Conservation (phyloP, 139 green algal genomes). For the Chlamydomonas applanata region DNA sequence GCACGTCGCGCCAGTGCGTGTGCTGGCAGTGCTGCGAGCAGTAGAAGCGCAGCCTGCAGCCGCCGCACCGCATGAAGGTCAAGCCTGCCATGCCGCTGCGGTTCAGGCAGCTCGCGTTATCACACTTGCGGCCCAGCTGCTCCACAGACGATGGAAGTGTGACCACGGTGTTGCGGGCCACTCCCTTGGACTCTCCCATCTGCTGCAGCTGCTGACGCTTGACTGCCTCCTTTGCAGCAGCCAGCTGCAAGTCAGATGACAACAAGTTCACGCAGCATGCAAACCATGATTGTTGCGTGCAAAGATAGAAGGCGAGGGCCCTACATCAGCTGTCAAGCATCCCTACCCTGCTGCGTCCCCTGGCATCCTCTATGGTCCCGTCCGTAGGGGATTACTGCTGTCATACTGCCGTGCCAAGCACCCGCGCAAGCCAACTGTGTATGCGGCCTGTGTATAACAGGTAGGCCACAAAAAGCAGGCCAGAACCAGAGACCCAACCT, state of each 20-base stretch:
- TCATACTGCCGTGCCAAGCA: no score
- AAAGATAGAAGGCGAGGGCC: no score
- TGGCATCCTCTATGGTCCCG: no score
- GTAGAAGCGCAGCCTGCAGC: not conserved
- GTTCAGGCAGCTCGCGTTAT: constrained; percentile 25
- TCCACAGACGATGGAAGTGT: constrained; percentile 19
- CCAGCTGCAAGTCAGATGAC: not conserved
- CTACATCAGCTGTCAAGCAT: no score
- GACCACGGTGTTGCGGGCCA: constrained; percentile 21
- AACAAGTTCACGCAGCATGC: no score
- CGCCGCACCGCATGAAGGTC: not conserved
- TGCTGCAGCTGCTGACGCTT: constrained; percentile 19
- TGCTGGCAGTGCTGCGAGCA: constrained; percentile 3
- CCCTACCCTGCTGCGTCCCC: no score
- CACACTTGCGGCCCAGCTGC: constrained; percentile 28
- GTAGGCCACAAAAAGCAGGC: no score
- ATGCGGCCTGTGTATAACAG: no score
- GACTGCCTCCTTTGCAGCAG: constrained; percentile 9
- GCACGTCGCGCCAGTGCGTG: not conserved
- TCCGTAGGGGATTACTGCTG: no score
- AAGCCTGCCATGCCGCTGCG: constrained; percentile 10
- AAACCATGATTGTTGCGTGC: no score
- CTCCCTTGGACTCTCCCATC: constrained; percentile 24
- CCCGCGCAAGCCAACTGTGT: no score
- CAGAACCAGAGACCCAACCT: no score